Evolutionary conservation across 164 flowering plant genomes (phyloP), one percentile per base, ranked within the genome.

Genomic region (Paratinospora sagittata): DNA sequence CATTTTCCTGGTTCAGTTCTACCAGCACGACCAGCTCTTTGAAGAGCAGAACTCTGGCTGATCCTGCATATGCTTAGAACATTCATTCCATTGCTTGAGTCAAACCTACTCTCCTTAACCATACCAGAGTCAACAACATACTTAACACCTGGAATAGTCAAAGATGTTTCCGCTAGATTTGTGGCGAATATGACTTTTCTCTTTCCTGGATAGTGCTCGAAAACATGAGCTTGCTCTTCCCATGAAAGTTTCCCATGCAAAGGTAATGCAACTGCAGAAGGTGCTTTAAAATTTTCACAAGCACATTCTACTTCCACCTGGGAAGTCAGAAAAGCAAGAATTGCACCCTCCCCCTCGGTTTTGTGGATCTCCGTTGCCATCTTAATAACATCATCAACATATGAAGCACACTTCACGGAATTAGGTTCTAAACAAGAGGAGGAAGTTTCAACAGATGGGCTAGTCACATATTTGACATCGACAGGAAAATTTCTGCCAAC

Each of bases 1-100:
- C 99, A 96, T 73, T 69, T 83, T 33, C 99, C 99, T 27, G 97
- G 89, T 77, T 81, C 89, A 17, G 97, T 96, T 80, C 99, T 85
- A 70, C 99, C 99, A 68, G 99, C 98, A 78, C 98, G 97, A 12
- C 99, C 99, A 74, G 93, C 86, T 49, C 99, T 83, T 75, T 96
- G 99, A 60, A 86, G 79, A 55, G 99, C 99, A 77, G 97, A 92
- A 77, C 99, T 89, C 82, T 87, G 85, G 78, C 95, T 90, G 72
- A 82, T 84, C 76, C 80, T 47, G 81, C 91, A 84, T 71, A 96
- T 90, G 77, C 70, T 89, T 23, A 96, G 91, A 45, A 93, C 82
- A 80, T 90, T 91, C 93, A 91, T 91, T 57, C 99, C 97, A 74
- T 85, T 84, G 26, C 79, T 79, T 62, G 99, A 87, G 52, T 96